Base-by-base conservation (phyloP, 2,329 filamentous ascomycete species). In the Ophiocordyceps camponoti-rufipedis region DNA sequence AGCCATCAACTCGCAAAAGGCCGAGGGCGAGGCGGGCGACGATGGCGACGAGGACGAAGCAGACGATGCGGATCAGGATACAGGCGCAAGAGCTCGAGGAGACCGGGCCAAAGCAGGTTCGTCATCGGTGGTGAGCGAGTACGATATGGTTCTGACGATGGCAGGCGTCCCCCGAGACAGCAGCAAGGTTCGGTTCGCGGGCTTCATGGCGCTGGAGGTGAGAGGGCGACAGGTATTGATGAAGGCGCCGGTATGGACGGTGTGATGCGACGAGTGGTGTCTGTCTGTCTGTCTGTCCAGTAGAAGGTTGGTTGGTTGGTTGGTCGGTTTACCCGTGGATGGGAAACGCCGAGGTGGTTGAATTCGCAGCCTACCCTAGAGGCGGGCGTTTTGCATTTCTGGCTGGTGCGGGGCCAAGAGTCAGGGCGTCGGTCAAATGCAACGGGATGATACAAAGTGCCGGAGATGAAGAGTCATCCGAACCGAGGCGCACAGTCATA, bases 151-250 rank as follows among this genome's bases (percentile, higher is more conserved):
- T 62, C 64, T 67, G 62, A 70, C 65, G 56, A n/a, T 59, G 53
- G 28, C 56, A 65, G 60, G 58, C 50, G 53, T 64, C 41, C 56
- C 64, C 42, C 70, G 69, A 56, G 71, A 74, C 44, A 53, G 59
- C 32, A 66, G 57, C 51, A 79, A 75, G 52, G 76, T 89, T 46
- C 76, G 84, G 40, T 82, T 88, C 58, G 79, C 84, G 2, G 81
- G 79, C 5, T 89, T 88, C 58, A 62, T 87, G 47, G 75, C 73
- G 16, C 71, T 87, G 31, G 83, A 88, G 62, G 82, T 89, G 8
- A 69, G 81, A 50, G 82, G 82, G 19, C 74, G 82, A 48, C 84
- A 84, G 61, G 79, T 87, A 43, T 64, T 89, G 54, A 66, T 77
- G 49, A 86, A 86, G 64, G 80, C 84, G 18, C 82, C 83, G 13